Evolutionary conservation across 2,329 filamentous ascomycete species (phyloP).

Genomic region (Saccharata proteae): DNA sequence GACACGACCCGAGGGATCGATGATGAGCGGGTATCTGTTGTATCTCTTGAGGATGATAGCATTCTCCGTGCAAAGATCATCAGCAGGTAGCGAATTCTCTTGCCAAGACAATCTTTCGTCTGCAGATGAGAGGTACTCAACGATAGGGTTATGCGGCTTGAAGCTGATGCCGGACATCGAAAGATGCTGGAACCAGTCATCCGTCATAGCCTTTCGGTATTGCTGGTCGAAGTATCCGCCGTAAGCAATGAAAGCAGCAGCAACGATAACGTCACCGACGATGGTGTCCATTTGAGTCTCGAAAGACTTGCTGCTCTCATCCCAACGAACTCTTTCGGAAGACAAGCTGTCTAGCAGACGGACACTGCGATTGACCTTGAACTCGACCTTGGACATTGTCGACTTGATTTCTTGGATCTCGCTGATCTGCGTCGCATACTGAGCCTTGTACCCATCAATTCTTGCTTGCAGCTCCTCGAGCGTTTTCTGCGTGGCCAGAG

Average conservation of each 20-base stretch:
- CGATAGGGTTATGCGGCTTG: constrained; percentile 88
- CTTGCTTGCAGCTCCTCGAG: constrained; percentile 76
- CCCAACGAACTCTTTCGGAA: constrained; percentile 87
- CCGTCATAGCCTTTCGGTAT: constrained; percentile 93
- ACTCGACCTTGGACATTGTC: constrained; percentile 92
- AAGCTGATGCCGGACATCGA: constrained; percentile 84
- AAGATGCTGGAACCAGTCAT: constrained; percentile 93
- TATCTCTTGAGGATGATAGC: constrained; percentile 95
- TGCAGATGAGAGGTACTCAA: constrained; percentile 91
- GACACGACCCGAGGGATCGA: constrained; percentile 89
- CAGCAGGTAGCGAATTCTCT: constrained; percentile 81
- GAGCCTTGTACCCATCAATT: constrained; percentile 88
- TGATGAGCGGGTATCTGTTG: constrained; percentile 96
- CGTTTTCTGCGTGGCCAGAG: constrained; percentile 79
- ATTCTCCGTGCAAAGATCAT: constrained; percentile 97
- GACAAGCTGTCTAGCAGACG: constrained; percentile 88
- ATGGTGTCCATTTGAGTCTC: constrained; percentile 96
- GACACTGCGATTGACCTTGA: constrained; percentile 95
- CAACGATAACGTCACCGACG: constrained; percentile 87
- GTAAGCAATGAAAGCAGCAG: constrained; percentile 95
- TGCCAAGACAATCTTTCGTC: constrained; percentile 95
- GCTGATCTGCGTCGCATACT: constrained; percentile 91
- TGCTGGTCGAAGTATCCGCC: constrained; percentile 95
- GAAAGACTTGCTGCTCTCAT: constrained; percentile 94
- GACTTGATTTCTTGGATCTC: constrained; percentile 95